These are phyloP conservation scores for Talinum fruticosum DNA, from an alignment of 148 eudicot genomes.

Conservation along the genomic window DNA sequence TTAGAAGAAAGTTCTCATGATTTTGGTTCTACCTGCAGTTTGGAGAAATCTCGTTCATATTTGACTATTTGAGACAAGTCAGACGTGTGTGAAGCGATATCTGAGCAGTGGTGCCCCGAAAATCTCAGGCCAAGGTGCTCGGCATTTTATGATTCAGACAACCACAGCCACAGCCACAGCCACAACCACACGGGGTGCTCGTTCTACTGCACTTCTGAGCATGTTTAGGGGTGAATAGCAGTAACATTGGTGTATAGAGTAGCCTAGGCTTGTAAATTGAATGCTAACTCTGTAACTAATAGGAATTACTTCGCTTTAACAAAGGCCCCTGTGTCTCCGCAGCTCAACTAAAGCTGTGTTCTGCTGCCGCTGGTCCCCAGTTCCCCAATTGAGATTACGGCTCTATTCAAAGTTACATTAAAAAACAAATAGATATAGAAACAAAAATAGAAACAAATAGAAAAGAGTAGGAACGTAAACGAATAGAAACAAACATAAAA, in stretches of 20 bases:
- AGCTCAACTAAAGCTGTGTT: too few relatives aligned
- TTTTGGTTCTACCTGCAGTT: constrained; percentile 35
- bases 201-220: constrained; percentile 26
- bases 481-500: too few relatives aligned
- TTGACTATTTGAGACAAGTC: constrained; percentile 46
- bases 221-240: constrained; percentile 9
- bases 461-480: too few relatives aligned
- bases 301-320: too few relatives aligned
- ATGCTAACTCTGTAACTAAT: background rate
- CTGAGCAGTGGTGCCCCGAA: constrained; percentile 29
- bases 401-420: too few relatives aligned
- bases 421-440: too few relatives aligned
- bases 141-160: constrained; percentile 7
- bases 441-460: too few relatives aligned
- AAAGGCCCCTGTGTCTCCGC: too few relatives aligned
- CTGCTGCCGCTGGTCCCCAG: too few relatives aligned
- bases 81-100: constrained; percentile 41
- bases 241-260: constrained; percentile 13
- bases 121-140: constrained; percentile 17
- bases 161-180: background rate
- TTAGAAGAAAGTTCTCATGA: background rate
- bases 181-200: constrained; percentile 17
- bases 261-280: constrained; percentile 25
- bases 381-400: too few relatives aligned
- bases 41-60: constrained; percentile 49